phyloP scores from a whole-genome alignment of 805 yeast genomes.

The Starmerella scarabaei region DNA sequence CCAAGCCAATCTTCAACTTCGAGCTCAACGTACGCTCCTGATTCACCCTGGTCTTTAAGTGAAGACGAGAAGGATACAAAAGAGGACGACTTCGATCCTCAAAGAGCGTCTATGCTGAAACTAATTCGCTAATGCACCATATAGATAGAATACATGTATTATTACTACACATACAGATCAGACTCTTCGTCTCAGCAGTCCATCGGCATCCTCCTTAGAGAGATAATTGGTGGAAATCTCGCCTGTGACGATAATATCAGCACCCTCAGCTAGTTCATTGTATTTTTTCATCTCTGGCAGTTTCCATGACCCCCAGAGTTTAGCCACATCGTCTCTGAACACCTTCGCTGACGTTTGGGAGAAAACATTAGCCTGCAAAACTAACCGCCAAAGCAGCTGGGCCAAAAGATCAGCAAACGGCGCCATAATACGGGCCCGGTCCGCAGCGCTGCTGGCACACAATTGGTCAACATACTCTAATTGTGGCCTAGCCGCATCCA shows the following conservation, averaged over 20 bases:
- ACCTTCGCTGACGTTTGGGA: conserved; percentile 28
- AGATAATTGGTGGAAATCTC: not conserved
- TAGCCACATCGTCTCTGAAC: conserved; percentile 26
- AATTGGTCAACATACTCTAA: conserved; percentile 26
- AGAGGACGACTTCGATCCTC: conserved; percentile 11
- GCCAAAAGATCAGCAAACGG: conserved; percentile 26
- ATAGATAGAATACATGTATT: not conserved
- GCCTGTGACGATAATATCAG: conserved; percentile 4
- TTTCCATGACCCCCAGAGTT: conserved; percentile 22
- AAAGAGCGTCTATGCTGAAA: conserved; percentile 13
- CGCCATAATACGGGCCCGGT: conserved; percentile 23
- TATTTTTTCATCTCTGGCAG: conserved; percentile 1
- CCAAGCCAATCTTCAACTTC: no score
- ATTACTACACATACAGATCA: no score
- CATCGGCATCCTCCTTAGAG: conserved; percentile 3
- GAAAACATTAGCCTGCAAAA: conserved; percentile 32
- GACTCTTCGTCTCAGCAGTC: not conserved
- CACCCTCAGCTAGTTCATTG: conserved; percentile 4
- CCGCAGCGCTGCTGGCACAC: conserved; percentile 23
- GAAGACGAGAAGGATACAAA: conserved; percentile 4
- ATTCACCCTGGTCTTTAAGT: conserved; percentile 9
- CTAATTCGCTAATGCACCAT: conserved; percentile 4
- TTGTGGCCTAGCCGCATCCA: conserved; percentile 3
- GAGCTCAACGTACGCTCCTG: not conserved
- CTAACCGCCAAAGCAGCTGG: conserved; percentile 29